Conservation (phyloP, 371 early-diverging fungal genomes). For the Mortierella sp. region DNA sequence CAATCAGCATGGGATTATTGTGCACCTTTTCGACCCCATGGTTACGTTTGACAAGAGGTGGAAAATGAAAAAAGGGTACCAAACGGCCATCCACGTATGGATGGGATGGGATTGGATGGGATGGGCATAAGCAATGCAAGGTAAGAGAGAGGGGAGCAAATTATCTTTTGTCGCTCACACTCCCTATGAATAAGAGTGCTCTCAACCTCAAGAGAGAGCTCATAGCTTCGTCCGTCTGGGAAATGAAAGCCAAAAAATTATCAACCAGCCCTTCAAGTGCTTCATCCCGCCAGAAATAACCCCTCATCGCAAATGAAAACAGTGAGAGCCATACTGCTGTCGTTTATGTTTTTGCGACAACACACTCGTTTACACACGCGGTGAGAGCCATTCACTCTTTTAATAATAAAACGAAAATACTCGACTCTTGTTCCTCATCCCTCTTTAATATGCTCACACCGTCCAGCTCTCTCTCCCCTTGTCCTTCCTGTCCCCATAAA, state of each 20-base stretch:
- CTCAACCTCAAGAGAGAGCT: background rate
- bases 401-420: background rate
- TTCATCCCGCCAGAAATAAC: constrained; percentile 2
- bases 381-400: background rate
- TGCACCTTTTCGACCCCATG: background rate
- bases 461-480: background rate
- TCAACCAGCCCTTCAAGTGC: background rate
- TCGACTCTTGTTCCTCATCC: background rate
- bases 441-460: background rate
- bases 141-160: no score
- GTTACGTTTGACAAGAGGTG: background rate
- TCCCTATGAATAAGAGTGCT: background rate
- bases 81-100: no score
- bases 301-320: background rate
- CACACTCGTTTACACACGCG: background rate
- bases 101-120: no score
- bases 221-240: background rate
- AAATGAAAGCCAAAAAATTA: constrained; percentile 6
- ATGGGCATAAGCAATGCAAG: no score
- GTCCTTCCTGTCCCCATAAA: background rate
- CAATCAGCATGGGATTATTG: background rate
- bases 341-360: background rate
- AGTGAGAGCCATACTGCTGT: background rate
- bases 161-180: background rate
- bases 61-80: no score